phyloP scores from a whole-genome alignment of 805 yeast species.

The Schizosaccharomyces cryophilus region DNA sequence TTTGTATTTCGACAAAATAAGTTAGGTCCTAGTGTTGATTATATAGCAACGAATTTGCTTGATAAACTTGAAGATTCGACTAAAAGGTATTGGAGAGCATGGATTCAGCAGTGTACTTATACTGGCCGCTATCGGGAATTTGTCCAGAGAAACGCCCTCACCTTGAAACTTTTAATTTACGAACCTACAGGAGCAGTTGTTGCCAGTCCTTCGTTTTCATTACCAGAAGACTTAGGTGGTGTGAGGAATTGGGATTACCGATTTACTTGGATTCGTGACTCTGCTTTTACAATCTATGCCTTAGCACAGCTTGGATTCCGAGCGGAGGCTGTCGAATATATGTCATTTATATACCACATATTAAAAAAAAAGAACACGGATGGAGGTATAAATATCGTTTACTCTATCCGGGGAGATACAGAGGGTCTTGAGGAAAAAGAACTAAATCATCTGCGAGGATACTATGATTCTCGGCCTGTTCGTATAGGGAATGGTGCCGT shows the following conservation, averaged over 20 bases:
- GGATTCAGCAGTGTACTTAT: neutral
- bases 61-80: constrained; percentile 1
- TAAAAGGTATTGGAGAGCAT: neutral
- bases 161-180: neutral
- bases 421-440: neutral
- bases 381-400: neutral
- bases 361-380: neutral
- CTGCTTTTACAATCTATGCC: neutral
- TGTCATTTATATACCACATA: neutral
- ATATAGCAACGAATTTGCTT: neutral
- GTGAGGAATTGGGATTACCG: constrained; percentile 2
- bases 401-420: neutral
- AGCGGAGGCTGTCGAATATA: neutral
- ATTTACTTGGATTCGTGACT: constrained; percentile 1
- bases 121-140: neutral
- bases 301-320: neutral
- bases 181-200: constrained; percentile 2
- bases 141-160: neutral
- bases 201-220: neutral
- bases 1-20: neutral
- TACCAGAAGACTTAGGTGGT: constrained; percentile 2
- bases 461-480: neutral
- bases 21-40: neutral
- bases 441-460: neutral
- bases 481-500: constrained; percentile 2